Evolutionary conservation across 2,329 filamentous ascomycete genomes (phyloP), one percentile per base, ranked within the genome.

Genomic region (Fusarium sp.): DNA sequence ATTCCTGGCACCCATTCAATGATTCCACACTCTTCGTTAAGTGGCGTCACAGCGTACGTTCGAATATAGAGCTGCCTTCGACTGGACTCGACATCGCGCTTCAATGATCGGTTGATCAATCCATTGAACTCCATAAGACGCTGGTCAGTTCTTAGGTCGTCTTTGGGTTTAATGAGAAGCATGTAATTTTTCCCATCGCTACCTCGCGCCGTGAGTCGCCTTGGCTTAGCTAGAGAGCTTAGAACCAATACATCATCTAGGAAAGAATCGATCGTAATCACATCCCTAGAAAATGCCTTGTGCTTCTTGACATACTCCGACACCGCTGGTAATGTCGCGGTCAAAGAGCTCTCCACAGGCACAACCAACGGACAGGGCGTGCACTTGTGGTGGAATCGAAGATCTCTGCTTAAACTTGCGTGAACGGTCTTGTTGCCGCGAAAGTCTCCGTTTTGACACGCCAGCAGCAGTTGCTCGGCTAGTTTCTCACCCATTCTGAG

Each of bases 1-100:
- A 99, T 90, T 10, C 96, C 96, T 73, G 97, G 94, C 31, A 99
- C 94, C 96, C 96, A 99, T 81, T 99, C 96, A 72, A 99, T 97
- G 67, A 97, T 91, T 62, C 96, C 96, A 71, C 96, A 98, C 80
- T 98, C 95, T 80, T 99, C 97, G 77, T 97, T 98, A 47, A 99
- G 84, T 3, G 96, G 97, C 6, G 95, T 97, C 14, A 99, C 97
- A 8, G 94, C 94, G 74, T 99, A 99, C 0, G 96, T 99, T 76
- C 94, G 94, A 80, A 99, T 97, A 78, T 97, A 97, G 57, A 99
- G 86, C 69, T 96, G 92, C 17, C 96, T 89, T 77, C 93, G 92
- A 79, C 93, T 97, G 17, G 94, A 93, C 76, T 98, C 94, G 3
- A 94, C 91, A 75, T 98, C 94, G 65, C 92, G 90, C 77, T 98